Conservation (phyloP, 495 filamentous ascomycete species). For the Bombardia bombarda region DNA sequence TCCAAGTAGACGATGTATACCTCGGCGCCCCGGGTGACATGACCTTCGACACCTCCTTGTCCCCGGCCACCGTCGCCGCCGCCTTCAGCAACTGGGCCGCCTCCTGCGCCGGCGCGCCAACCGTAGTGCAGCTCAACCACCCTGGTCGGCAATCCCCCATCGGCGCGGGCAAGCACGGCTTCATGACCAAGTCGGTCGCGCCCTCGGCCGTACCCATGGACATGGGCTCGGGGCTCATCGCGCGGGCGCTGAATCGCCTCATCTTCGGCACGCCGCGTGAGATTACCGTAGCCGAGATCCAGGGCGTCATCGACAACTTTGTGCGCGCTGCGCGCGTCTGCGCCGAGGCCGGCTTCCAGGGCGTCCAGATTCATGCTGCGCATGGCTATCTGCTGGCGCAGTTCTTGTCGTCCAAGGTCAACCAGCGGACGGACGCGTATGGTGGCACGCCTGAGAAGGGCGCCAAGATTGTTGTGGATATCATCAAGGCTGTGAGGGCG, state of each 20-base stretch:
- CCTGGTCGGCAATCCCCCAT: constrained; percentile 49
- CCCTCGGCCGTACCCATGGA: constrained; percentile 35
- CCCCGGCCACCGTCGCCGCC: constrained; percentile 20
- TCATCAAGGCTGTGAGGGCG: constrained; percentile 50
- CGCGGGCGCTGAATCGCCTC: constrained; percentile 47
- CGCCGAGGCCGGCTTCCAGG: constrained; percentile 65
- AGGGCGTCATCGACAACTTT: constrained; percentile 43
- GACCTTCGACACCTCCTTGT: constrained; percentile 26
- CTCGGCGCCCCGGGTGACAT: constrained; percentile 35
- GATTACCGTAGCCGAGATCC: constrained; percentile 49
- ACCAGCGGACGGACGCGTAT: constrained; percentile 55
- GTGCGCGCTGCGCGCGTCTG: constrained; percentile 51
- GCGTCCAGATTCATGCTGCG: constrained; percentile 64
- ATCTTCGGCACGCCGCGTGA: constrained; percentile 48
- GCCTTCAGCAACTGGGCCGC: constrained; percentile 42
- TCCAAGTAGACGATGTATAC: constrained; percentile 49
- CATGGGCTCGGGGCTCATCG: constrained; percentile 30
- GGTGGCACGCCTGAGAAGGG: constrained; percentile 63
- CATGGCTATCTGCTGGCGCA: constrained; percentile 72
- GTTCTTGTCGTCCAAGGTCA: constrained; percentile 53
- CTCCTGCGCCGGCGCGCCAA: constrained; percentile 33
- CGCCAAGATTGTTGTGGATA: constrained; percentile 53
- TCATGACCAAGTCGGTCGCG: constrained; percentile 43
- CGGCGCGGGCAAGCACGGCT: constrained; percentile 33
- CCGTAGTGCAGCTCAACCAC: constrained; percentile 51